Base-by-base conservation (phyloP, 2,329 filamentous ascomycete species). In the Diaporthe sp. region DNA sequence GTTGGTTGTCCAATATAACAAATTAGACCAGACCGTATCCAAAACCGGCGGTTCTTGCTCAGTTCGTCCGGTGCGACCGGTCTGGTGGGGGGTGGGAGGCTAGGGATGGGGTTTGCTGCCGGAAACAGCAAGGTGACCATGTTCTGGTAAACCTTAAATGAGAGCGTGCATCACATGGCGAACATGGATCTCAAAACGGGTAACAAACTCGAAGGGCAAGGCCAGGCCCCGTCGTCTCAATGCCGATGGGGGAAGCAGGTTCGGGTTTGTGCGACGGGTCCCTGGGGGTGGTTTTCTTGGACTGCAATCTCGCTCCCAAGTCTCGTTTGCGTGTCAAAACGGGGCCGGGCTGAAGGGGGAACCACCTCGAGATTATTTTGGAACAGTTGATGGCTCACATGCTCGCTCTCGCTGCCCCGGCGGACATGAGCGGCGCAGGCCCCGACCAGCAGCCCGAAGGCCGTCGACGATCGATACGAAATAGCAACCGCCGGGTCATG, bases 181-280 rank as follows among this genome's bases (percentile, higher is more conserved):
- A 68, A 15, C 65, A 68, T 68, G 65, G 65, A 68, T 68, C 65
- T 53, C 65, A 68, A 68, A 53, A 68, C 46, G 65, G 65, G 46
- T 42, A 53, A 51, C 62, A 68, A 68, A 68, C 10, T 65, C 61
- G 44, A 68, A 51, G 28, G 31, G 19, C 44, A 67, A 25, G 62
- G 62, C 28, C 31, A n/a, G 31, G 65, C 28, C 46, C 31, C 46
- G 49, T 68, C 34, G 46, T 68, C 46, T 53, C 46, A 37, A 28
- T 39, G 65, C 65, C 65, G 65, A 68, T 12, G 46, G 62, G 62
- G 31, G 12, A 15, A 15, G 10, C 19, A 13, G 10, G 61, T 31
- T 65, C 39, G 61, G 61, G 7, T 46, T 19, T 8, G 39, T 44
- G 37, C 37, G n/a, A 44, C 39, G 37, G 60, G 60, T n/a, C n/a